Base-by-base conservation (phyloP, 2,329 filamentous ascomycete species). In the Thielaviopsis ethacetica region DNA sequence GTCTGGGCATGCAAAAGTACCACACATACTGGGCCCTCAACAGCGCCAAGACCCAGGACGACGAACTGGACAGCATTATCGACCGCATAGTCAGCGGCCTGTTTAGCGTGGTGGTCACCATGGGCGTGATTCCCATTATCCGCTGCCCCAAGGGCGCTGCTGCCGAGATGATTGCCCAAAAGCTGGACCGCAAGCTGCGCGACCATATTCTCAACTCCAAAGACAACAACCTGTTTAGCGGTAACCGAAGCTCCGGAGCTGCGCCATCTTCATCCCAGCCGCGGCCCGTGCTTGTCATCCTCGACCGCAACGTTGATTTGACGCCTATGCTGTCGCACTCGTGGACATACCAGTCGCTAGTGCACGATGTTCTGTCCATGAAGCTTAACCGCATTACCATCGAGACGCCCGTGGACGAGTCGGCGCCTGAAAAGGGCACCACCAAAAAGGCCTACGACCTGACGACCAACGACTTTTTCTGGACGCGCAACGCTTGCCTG, bases 271-370 rank as follows among this genome's bases (percentile, higher is more conserved):
- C 80, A 85, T 1, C 81, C 84, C 49, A 56, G 9, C 87, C 88
- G 24, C 78, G 94, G 54, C 93, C 94, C 0, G 89, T 97, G 0
- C 81, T 98, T 53, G 83, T 98, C 64, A 86, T 98, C 57, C 85
- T 97, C 54, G 93, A 98, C 71, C 85, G 93, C 65, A 97, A 96
- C 67, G 84, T 98, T 52, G 93, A 98, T 70, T 74, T 98, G 57
- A 89, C 95, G 63, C 91, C 93, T 2, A 97, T 98, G 93, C 79
- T 98, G n/a, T 96, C 91, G 15, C 93, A 98, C 71, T 96, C 91
- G 21, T 80, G 77, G 77, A 79, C 79, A 9, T 83, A 95, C 66
- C 90, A 95, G 70, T 93, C 88, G 7, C 75, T 95, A 12, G 87
- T 95, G 17, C 86, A 82, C 64, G 81, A 80, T 62, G 74, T 80